Percentiles rank a stretch among this genome's conserved stretches.
phyloP scores from a whole-genome alignment of 139 green algal genomes.

The Penium margaritaceum region DNA sequence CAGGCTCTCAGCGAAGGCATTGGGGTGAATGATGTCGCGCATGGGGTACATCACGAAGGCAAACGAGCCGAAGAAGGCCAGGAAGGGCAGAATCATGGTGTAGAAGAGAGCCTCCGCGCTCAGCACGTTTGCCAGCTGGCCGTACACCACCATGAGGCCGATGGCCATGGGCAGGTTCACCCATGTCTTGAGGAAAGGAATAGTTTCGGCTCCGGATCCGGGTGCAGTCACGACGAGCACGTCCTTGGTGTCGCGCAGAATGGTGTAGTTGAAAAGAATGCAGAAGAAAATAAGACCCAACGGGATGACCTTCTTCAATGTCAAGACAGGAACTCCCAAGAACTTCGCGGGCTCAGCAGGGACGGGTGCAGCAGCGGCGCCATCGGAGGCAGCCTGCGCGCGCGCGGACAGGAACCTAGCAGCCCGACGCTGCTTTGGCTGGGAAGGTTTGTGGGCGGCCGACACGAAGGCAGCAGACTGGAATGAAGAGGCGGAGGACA shows the following conservation, averaged over 20 bases:
- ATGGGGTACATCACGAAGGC: slow-evolving; percentile 93
- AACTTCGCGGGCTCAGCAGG: slow-evolving; percentile 4
- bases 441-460: no score
- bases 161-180: slow-evolving; percentile 56
- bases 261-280: slow-evolving; percentile 99
- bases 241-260: slow-evolving; percentile 93
- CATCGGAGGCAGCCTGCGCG: no score
- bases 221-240: slow-evolving; percentile 96
- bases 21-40: slow-evolving; percentile 81
- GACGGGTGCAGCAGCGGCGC: no score
- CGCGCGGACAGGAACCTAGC: no score
- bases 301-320: slow-evolving; percentile 72
- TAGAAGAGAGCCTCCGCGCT: slow-evolving; percentile 88
- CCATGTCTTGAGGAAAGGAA: slow-evolving; percentile 79
- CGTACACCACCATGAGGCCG: slow-evolving; percentile 86
- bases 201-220: slow-evolving; percentile 83
- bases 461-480: no score
- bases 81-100: slow-evolving; percentile 96
- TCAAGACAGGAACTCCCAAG: slow-evolving; percentile 8
- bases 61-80: slow-evolving; percentile 92
- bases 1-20: slow-evolving; percentile 67
- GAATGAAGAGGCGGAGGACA: no score
- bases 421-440: no score
- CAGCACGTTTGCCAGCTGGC: slow-evolving; percentile 83
- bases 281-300: slow-evolving; percentile 94